These are phyloP conservation scores for Exophiala xenobiotica DNA, from an alignment of 2,329 filamentous ascomycete genomes.

Conservation along the genomic window DNA sequence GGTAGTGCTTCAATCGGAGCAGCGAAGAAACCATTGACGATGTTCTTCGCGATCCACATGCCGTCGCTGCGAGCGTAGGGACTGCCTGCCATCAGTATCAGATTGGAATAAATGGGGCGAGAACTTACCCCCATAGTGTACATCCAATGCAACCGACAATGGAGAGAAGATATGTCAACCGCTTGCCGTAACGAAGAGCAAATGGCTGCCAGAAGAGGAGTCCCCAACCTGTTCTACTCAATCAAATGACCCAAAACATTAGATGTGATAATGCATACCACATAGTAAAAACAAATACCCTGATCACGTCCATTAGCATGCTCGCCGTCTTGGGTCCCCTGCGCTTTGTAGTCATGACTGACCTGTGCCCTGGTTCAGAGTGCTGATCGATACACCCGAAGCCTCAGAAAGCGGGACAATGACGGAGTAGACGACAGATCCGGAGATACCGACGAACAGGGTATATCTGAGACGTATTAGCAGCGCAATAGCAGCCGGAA, in stretches of 20 bases:
- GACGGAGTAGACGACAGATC: constrained; percentile 38
- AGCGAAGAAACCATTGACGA: constrained; percentile 49
- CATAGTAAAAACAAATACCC: constrained; percentile 47
- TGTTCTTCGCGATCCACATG: constrained; percentile 50
- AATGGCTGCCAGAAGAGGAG: constrained; percentile 48
- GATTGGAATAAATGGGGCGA: no score
- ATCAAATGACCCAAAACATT: no score
- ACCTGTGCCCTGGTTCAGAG: constrained; percentile 47
- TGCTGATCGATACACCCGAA: constrained; percentile 43
- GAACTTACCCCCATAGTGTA: constrained; percentile 12
- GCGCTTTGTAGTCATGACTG: not conserved
- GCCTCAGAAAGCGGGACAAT: constrained; percentile 42
- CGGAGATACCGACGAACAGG: constrained; percentile 35
- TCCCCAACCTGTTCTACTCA: no score
- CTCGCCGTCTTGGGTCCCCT: not conserved
- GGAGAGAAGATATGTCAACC: constrained; percentile 30
- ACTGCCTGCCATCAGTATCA: constrained; percentile 32
- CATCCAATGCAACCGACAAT: constrained; percentile 29
- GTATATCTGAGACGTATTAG: constrained; percentile 35
- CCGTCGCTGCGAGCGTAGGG: constrained; percentile 46
- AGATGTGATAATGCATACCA: no score
- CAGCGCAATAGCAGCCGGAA: constrained; percentile 9
- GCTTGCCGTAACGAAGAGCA: constrained; percentile 45
- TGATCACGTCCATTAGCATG: constrained; percentile 12
- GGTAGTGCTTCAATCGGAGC: constrained; percentile 52